phyloP scores from a whole-genome alignment of 768 basidiomycete species.

The Naganishia antarctica region DNA sequence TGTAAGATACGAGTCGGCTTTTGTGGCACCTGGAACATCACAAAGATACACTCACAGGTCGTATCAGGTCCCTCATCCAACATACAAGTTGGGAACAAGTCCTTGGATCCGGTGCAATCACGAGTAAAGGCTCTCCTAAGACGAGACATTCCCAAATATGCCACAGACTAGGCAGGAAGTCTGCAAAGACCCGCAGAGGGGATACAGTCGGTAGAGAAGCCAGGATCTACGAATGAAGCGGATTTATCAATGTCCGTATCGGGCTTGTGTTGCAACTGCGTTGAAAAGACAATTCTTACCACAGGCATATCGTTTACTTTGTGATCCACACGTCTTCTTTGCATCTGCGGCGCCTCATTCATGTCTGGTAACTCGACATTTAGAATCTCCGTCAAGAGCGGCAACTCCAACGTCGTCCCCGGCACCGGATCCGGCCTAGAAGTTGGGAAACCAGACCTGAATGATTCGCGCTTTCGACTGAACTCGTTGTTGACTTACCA shows the following conservation, averaged over 20 bases:
- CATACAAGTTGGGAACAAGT: constrained; percentile 78
- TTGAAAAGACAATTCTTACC: constrained; percentile 33
- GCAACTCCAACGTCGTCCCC: constrained; percentile 68
- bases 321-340: not conserved
- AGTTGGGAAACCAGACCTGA: not conserved
- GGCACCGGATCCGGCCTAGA: constrained; percentile 68
- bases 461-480: no score
- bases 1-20: not conserved
- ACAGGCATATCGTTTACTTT: constrained; percentile 4
- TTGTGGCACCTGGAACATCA: not conserved
- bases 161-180: constrained; percentile 51
- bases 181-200: constrained; percentile 46
- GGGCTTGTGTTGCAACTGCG: constrained; percentile 48
- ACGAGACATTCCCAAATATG: constrained; percentile 83
- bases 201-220: constrained; percentile 47
- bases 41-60: constrained; percentile 58
- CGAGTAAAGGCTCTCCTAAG: constrained; percentile 79
- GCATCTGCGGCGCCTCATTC: constrained; percentile 68
- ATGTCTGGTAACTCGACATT: constrained; percentile 66
- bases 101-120: constrained; percentile 72
- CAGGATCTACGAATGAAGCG: constrained; percentile 37
- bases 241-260: not conserved
- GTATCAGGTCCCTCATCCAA: constrained; percentile 82
- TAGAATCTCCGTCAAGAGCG: constrained; percentile 73
- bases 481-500: constrained; percentile 58